Evolutionary conservation across 805 yeast genomes (phyloP).

Genomic region (Sugiyamaella qingdaonensis): DNA sequence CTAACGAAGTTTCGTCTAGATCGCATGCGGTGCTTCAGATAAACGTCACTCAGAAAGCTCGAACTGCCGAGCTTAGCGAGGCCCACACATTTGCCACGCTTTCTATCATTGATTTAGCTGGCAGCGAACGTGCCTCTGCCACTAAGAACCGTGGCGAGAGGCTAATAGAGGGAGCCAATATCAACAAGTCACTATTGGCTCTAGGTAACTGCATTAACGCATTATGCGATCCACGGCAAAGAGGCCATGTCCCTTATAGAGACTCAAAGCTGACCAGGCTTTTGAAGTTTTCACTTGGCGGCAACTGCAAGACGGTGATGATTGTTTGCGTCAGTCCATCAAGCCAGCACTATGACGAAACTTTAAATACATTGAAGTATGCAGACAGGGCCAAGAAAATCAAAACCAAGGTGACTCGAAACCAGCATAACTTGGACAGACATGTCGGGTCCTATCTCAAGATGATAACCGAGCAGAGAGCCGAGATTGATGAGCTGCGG

Average conservation of each 20-base stretch:
- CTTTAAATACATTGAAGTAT: conserved; percentile 82
- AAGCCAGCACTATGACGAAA: conserved; percentile 84
- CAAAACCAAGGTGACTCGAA: conserved; percentile 71
- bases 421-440: conserved; percentile 68
- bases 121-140: conserved; percentile 90
- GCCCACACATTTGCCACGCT: conserved; percentile 73
- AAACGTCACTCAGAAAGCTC: conserved; percentile 55
- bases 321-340: conserved; percentile 91
- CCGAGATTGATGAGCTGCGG: conserved; percentile 66
- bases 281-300: conserved; percentile 85
- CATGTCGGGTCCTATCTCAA: conserved; percentile 82
- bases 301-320: conserved; percentile 94
- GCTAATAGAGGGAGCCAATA: conserved; percentile 87
- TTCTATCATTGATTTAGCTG: conserved; percentile 88
- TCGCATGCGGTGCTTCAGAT: conserved; percentile 92
- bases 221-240: conserved; percentile 63
- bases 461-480: conserved; percentile 77
- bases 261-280: conserved; percentile 86
- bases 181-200: conserved; percentile 82
- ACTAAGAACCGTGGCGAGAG: conserved; percentile 81
- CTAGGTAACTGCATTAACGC: conserved; percentile 94
- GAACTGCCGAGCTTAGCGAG: conserved; percentile 60
- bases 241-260: conserved; percentile 81
- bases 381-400: conserved; percentile 91
- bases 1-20: conserved; percentile 84